A percentile compares a stretch with the other conserved stretches of the same genome.
phyloP scores from a whole-genome alignment of 75 land plant species.

The Isoetes taiwanensis region DNA sequence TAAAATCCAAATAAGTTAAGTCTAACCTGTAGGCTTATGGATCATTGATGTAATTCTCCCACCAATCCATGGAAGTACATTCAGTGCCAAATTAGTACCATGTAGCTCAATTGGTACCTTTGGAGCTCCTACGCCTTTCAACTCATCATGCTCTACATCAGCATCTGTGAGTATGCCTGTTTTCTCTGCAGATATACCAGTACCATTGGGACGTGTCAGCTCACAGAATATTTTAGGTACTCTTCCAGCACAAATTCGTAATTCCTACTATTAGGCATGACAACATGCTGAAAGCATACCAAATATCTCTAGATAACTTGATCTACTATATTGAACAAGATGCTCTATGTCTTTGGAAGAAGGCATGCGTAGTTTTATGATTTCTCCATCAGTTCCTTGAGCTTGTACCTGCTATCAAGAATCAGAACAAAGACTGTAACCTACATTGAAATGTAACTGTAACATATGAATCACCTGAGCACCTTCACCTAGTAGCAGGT shows the following conservation, averaged over 20 bases:
- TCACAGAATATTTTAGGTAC: not conserved
- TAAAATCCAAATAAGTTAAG: no score
- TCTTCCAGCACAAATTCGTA: no score
- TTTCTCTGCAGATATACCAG: conserved; percentile 25
- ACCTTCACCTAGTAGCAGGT: conserved; percentile 54
- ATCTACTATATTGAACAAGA: conserved; percentile 25
- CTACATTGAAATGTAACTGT: not conserved
- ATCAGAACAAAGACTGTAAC: not conserved
- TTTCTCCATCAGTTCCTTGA: conserved; percentile 71
- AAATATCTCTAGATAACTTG: no score
- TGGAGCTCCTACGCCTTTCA: conserved; percentile 44
- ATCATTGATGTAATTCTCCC: conserved; percentile 85
- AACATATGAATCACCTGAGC: conserved; percentile 37
- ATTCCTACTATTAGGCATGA: no score
- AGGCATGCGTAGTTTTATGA: conserved; percentile 47
- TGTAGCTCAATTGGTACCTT: conserved; percentile 46
- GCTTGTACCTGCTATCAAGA: conserved; percentile 38
- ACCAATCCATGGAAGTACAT: conserved; percentile 91
- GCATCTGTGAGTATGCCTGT: conserved; percentile 36
- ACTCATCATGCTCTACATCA: conserved; percentile 22
- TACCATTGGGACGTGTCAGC: not conserved
- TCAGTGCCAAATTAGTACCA: conserved; percentile 47
- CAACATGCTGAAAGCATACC: no score
- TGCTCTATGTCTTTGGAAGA: conserved; percentile 38
- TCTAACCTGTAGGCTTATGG: conserved; percentile 62